Conservation (phyloP, 345 rosid species). For the Citrus unshiu region DNA sequence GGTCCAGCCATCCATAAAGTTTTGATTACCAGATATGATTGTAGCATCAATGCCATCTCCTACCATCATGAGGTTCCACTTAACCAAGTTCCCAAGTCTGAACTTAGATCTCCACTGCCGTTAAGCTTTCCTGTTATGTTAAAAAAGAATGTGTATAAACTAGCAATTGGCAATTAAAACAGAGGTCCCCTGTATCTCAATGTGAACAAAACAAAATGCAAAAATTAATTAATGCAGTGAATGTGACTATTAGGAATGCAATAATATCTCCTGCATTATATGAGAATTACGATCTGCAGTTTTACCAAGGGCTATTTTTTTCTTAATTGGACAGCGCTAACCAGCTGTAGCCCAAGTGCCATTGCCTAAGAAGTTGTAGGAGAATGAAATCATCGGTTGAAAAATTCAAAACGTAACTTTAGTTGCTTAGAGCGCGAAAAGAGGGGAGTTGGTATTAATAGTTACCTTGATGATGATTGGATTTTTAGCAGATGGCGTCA, state of each 20-base stretch:
- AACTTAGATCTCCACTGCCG: too few species aligned
- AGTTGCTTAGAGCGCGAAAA: not conserved
- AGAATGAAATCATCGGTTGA: not conserved
- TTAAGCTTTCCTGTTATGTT: too few species aligned
- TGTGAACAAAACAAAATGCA: too few species aligned
- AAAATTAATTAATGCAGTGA: too few species aligned
- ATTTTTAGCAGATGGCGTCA: slow-evolving; percentile 31
- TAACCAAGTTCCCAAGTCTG: too few species aligned
- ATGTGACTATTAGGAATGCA: too few species aligned
- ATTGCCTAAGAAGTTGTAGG: slow-evolving; percentile 41
- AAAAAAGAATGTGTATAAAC: too few species aligned
- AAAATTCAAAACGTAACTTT: not conserved
- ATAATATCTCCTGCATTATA: too few species aligned
- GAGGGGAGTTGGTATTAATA: not conserved
- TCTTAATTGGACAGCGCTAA: slow-evolving; percentile 57
- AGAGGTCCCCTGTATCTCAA: too few species aligned
- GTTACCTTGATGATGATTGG: slow-evolving; percentile 50
- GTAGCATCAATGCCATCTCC: slow-evolving; percentile 74
- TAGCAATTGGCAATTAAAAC: too few species aligned
- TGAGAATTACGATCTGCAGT: too few species aligned
- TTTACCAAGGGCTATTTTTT: slow-evolving; percentile 24
- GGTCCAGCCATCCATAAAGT: slow-evolving; percentile 69
- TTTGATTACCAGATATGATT: slow-evolving; percentile 60
- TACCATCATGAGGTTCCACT: slow-evolving; percentile 43
- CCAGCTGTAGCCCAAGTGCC: slow-evolving; percentile 69